Conservation (phyloP, 768 basidiomycete species). For the Auricularia auricula-judae region DNA sequence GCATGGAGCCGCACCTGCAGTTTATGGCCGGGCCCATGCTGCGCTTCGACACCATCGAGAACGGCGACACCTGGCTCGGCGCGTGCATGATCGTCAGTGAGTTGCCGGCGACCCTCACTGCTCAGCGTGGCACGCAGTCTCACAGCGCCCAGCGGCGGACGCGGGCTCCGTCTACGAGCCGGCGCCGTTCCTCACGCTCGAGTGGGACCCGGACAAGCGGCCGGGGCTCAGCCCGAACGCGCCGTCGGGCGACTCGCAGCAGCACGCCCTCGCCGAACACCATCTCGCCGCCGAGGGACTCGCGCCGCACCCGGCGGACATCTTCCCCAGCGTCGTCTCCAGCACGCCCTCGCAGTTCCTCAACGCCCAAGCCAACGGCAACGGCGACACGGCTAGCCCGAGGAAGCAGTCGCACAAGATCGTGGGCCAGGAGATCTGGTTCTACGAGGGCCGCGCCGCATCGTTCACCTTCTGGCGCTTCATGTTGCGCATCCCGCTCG, state of each 20-base stretch:
- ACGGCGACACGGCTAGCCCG: conserved; percentile 7
- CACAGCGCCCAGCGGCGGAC: conserved; percentile 47
- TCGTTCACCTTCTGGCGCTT: conserved; percentile 94
- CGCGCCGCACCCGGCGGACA: conserved; percentile 12
- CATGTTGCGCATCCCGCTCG: conserved; percentile 69
- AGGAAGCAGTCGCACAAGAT: conserved; percentile 29
- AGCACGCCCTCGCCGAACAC: not conserved
- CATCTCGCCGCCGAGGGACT: not conserved
- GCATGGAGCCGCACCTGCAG: conserved; percentile 73
- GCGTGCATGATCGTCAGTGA: conserved; percentile 80
- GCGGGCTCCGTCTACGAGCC: conserved; percentile 70
- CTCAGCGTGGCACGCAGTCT: conserved; percentile 1
- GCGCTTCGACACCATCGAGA: conserved; percentile 80
- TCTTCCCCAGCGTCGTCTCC: conserved; percentile 3
- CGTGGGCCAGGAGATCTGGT: conserved; percentile 61
- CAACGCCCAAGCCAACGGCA: conserved; percentile 4
- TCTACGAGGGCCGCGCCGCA: conserved; percentile 47
- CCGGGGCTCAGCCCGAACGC: conserved; percentile 14
- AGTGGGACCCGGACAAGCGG: conserved; percentile 55
- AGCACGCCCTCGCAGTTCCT: not conserved
- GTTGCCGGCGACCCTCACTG: conserved; percentile 22
- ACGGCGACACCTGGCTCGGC: conserved; percentile 73
- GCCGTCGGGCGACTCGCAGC: not conserved
- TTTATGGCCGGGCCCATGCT: conserved; percentile 89
- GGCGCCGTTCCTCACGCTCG: conserved; percentile 53